phyloP scores from a whole-genome alignment of 1,139 yeast genomes.

The Nakaseomyces kungkrabaensis region DNA sequence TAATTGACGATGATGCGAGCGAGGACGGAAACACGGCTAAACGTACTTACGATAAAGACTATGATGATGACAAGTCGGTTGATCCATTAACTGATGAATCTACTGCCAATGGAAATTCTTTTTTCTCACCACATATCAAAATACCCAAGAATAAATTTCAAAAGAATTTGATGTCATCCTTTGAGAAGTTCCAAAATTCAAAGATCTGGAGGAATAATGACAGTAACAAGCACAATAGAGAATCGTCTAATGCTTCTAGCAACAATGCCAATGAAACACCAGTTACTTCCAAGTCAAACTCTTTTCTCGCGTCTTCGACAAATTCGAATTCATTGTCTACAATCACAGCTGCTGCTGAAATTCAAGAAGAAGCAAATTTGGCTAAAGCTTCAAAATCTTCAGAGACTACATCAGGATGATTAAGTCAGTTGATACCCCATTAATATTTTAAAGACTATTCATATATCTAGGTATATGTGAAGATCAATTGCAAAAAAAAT shows the following conservation, averaged over 20 bases:
- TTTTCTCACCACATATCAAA: background rate
- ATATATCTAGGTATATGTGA: too few relatives aligned
- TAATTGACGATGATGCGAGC: slow-evolving; percentile 5
- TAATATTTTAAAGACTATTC: background rate
- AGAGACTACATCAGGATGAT: background rate
- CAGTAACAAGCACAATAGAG: background rate
- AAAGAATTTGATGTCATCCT: slow-evolving; percentile 1
- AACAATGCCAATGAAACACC: slow-evolving; percentile 1
- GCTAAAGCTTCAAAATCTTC: background rate
- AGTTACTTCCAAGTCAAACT: slow-evolving; percentile 1
- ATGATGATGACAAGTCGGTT: background rate
- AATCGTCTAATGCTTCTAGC: background rate
- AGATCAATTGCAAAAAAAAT: too few relatives aligned
- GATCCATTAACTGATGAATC: background rate
- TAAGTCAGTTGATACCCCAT: background rate
- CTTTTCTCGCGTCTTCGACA: background rate
- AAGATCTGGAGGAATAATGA: background rate
- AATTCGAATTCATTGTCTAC: slow-evolving; percentile 7
- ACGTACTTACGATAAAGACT: background rate
- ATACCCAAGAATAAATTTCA: background rate
- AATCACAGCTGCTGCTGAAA: slow-evolving; percentile 3
- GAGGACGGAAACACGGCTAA: background rate
- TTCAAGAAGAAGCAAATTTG: background rate
- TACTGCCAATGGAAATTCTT: background rate
- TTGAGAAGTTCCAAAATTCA: slow-evolving; percentile 1